Conservation (phyloP, 225 moss, liverwort and hornwort genomes). For the Anthoceros angustus region DNA sequence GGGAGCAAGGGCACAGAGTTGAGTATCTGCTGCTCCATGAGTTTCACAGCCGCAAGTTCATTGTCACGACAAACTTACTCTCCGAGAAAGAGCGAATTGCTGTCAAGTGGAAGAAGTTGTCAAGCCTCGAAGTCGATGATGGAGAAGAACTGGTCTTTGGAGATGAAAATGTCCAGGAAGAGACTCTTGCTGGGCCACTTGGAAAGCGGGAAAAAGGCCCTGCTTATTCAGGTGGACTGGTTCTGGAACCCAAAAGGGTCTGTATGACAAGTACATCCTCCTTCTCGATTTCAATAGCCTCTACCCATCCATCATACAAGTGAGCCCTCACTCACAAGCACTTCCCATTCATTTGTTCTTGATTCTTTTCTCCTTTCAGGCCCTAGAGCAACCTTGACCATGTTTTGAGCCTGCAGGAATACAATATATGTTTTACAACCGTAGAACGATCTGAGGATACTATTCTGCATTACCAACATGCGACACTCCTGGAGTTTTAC, state of each 20-base stretch:
- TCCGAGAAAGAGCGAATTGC: conserved; percentile 57
- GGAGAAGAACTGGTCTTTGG: conserved; percentile 22
- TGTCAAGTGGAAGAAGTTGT: conserved; percentile 49
- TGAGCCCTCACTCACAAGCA: conserved; percentile 4
- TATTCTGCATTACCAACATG: conserved; percentile 64
- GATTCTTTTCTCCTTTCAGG: background rate
- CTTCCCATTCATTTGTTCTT: background rate
- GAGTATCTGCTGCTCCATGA: conserved; percentile 90
- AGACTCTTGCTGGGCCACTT: conserved; percentile 23
- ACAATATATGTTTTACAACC: conserved; percentile 93
- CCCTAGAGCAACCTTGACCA: background rate
- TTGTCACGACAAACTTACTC: conserved; percentile 90
- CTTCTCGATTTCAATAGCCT: conserved; percentile 97
- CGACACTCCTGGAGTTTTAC: conserved; percentile 68
- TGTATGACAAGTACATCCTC: conserved; percentile 83
- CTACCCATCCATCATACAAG: conserved; percentile 98
- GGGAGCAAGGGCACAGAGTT: conserved; percentile 95
- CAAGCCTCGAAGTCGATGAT: conserved; percentile 12
- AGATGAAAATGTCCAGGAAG: conserved; percentile 29
- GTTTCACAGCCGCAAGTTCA: conserved; percentile 78
- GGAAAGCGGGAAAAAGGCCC: conserved; percentile 79
- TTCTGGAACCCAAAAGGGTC: conserved; percentile 94
- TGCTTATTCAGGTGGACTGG: conserved; percentile 86
- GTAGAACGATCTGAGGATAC: conserved; percentile 63
- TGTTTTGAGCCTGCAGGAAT: conserved; percentile 41